Percentiles rank a stretch among this genome's conserved stretches.
These are phyloP conservation scores for Penicillium fimorum DNA, from an alignment of 495 filamentous ascomycete species.

Conservation along the genomic window DNA sequence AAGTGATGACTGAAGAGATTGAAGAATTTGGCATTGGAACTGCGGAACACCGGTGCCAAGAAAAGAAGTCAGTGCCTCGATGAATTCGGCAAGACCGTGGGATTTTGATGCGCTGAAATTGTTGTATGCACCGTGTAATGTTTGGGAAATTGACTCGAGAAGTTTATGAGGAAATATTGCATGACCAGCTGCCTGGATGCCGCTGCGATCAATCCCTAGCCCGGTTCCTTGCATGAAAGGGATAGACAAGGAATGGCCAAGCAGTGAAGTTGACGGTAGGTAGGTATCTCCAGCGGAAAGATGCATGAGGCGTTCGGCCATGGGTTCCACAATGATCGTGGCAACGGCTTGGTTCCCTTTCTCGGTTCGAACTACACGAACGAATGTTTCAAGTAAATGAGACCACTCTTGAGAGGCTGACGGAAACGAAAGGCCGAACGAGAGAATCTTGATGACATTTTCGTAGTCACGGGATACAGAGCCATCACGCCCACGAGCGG, in stretches of 20 bases:
- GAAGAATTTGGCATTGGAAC: slow-evolving; percentile 35
- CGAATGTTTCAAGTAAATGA: slow-evolving; percentile 56
- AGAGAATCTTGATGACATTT: slow-evolving; percentile 65
- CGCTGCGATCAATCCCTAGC: slow-evolving; percentile 6
- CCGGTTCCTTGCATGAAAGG: slow-evolving; percentile 27
- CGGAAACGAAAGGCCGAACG: slow-evolving; percentile 55
- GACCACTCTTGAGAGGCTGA: slow-evolving; percentile 55
- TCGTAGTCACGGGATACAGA: slow-evolving; percentile 59
- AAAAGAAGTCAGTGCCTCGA: slow-evolving; percentile 44
- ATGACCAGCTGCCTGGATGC: neutral
- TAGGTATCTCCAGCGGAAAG: slow-evolving; percentile 24
- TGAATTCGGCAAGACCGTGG: slow-evolving; percentile 31
- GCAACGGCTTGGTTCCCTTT: slow-evolving; percentile 63
- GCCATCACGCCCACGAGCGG: slow-evolving; percentile 44
- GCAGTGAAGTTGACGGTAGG: slow-evolving; percentile 32
- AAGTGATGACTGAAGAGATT: slow-evolving; percentile 34
- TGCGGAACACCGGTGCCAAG: slow-evolving; percentile 31
- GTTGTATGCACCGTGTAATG: slow-evolving; percentile 33
- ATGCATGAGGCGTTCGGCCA: slow-evolving; percentile 51
- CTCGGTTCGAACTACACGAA: slow-evolving; percentile 59
- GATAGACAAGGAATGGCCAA: slow-evolving; percentile 36
- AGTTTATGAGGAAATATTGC: slow-evolving; percentile 31
- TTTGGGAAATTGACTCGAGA: slow-evolving; percentile 26
- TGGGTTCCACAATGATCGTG: slow-evolving; percentile 65
- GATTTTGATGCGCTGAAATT: slow-evolving; percentile 25